Evolutionary conservation across 2,329 filamentous ascomycete genomes (phyloP), one percentile per base, ranked within the genome.

Genomic region (Teratosphaeria pseudoeucalypti): DNA sequence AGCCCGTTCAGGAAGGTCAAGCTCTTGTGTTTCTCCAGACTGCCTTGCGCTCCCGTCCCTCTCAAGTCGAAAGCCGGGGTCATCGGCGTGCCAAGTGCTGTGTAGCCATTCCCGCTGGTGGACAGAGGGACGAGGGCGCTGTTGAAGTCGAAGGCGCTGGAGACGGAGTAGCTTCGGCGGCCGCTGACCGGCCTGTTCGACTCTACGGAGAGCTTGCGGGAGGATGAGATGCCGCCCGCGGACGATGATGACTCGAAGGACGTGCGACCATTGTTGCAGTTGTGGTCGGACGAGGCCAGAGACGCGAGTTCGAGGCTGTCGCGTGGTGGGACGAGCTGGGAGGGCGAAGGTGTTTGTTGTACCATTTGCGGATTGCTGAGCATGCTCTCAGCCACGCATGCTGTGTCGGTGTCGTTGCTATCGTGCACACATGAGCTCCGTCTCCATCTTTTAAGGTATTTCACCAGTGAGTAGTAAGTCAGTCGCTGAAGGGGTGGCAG

Each of bases 271-370:
- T 49, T 49, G 19, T 39, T 39, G 63, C 81, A 82, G 60, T 68
- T 58, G 58, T 65, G 57, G 57, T 81, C 83, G 66, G 88, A 90
- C 43, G 90, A 95, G 61, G 92, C 94, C 64, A 99, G 85, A 57
- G 92, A 96, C 62, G 92, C 94, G 60, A 99, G 87, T 79, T 99
- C 94, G 70, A 99, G 85, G 54, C 92, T 97, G 81, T 99, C 94
- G 77, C 94, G 89, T 62, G 84, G 77, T 12, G 78, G 76, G 4
- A 55, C 12, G 29, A 60, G 54, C 27, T 54, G 53, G 34, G 53
- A 32, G 27, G 55, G 58, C 37, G 54, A 23, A 9, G n/a, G 54
- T 26, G 32, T 56, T 47, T 43, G 54, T 47, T 43, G 54, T 14
- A 43, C 34, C 54, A 56, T 56, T 56, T 56, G 32, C 11, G 53